Evolutionary conservation across 73 alveolate genomes (phyloP), one percentile per base, ranked within the genome.

Genomic region (Halteria grandinella): DNA sequence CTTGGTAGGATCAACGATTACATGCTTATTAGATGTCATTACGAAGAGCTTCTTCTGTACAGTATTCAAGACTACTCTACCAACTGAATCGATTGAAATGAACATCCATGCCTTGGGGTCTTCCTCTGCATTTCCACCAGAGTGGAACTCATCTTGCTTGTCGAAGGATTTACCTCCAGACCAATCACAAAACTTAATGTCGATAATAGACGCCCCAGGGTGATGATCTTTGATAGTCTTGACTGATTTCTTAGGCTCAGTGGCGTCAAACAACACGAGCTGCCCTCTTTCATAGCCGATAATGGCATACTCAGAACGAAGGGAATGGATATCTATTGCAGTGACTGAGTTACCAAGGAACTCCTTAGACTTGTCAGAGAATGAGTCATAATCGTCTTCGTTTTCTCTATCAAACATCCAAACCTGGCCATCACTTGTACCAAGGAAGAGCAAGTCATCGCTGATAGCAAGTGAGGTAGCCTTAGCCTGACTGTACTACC

Each of bases 271-370:
- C 14, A 77, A 14, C 8, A 77, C 88, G 31, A 77, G 31, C 40
- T 77, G 60, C 11, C 88, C 88, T 57, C 63, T 77, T 32, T 77
- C 75, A 62, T 77, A 54, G 3, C 88, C 88, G 17, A 69, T 32
- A 1, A 77, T 74, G 2, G 63, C 60, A 44, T 45, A 62, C 51
- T 54, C 88, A 5, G 45, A 23, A 7, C 66, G 58, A 11, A 48
- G 33, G 4, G 75, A 70, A 77, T 77, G 78, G 43, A 77, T 34
- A 34, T 77, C 88, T 39, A 77, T 77, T 15, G 75, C 76, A 4
- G 78, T 62, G 10, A 77, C 81, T n/a, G 88, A 20, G 33, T 77
- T 77, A 7, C 73, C 63, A 18, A 73, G 17, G 36, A 77, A 57
- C 27, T 77, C 78, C 54, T 77, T 66, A 12, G 29, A 11, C 32